A percentile compares a stretch with the other conserved stretches of the same genome.
Evolutionary conservation across 306 rosid species (phyloP).

Genomic region (Vigna unguiculata): DNA sequence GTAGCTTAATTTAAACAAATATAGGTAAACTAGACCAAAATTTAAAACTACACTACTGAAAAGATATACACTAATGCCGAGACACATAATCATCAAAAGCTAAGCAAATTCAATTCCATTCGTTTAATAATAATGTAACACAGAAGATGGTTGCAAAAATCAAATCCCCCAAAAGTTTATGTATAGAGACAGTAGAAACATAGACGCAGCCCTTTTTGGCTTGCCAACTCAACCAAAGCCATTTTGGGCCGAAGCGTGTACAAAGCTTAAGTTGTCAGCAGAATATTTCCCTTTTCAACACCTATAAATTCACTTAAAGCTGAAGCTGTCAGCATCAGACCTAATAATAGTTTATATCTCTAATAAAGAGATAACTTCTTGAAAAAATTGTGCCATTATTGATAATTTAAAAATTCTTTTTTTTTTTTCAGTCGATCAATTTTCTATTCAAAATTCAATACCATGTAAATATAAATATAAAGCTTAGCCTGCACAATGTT

Average conservation of each 20-base stretch:
- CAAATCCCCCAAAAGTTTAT: constrained; percentile 18
- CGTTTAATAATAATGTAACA: constrained; percentile 11
- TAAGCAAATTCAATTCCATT: constrained; percentile 1
- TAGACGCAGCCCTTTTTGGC: not conserved
- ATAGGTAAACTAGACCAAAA: constrained; percentile 1
- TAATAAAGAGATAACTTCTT: constrained; percentile 3
- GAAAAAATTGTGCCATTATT: constrained; percentile 16
- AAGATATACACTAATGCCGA: constrained; percentile 5
- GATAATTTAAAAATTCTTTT: constrained; percentile 26
- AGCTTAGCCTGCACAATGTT: constrained; percentile 35
- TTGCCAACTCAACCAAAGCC: constrained; percentile 6
- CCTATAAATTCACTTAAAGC: constrained; percentile 5
- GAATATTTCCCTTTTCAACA: not conserved
- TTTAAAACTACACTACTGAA: not conserved
- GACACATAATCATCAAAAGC: constrained; percentile 16
- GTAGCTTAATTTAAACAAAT: constrained; percentile 25
- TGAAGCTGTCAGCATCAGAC: constrained; percentile 7
- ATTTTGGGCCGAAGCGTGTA: not conserved
- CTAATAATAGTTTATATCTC: constrained; percentile 28
- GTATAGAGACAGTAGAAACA: not conserved
- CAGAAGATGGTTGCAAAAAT: not conserved
- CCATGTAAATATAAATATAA: not conserved
- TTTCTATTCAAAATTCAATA: constrained; percentile 14
- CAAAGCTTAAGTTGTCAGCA: not conserved
- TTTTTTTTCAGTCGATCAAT: constrained; percentile 30